Conservation (phyloP, 2,329 filamentous ascomycete species). For the Aaosphaeria arxii region DNA sequence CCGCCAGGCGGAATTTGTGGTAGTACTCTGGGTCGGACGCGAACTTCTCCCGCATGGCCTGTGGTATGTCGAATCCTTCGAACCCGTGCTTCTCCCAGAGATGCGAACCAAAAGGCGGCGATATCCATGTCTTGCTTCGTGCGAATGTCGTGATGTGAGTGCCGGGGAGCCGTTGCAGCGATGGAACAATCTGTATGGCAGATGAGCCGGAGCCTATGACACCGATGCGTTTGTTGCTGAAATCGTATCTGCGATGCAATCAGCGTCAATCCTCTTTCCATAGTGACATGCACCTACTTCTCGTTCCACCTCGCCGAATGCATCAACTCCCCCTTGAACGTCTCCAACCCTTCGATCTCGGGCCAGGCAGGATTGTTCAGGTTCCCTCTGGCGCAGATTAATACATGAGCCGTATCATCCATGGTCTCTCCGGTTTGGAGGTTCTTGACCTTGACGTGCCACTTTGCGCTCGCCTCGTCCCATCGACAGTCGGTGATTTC, state of each 20-base stretch:
- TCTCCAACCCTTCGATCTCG: slow-evolving; percentile 27
- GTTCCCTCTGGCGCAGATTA: slow-evolving; percentile 31
- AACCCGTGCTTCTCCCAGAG: slow-evolving; percentile 34
- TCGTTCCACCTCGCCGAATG: slow-evolving; percentile 36
- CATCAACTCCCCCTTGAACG: slow-evolving; percentile 33
- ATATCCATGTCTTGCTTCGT: slow-evolving; percentile 36
- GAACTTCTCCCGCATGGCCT: slow-evolving; percentile 22
- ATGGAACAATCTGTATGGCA: slow-evolving; percentile 41
- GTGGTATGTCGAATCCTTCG: slow-evolving; percentile 24
- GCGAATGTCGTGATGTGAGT: slow-evolving; percentile 31
- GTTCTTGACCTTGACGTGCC: slow-evolving; percentile 35
- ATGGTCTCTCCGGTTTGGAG: slow-evolving; percentile 23
- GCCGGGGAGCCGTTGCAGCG: slow-evolving; percentile 33
- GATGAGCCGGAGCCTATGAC: slow-evolving; percentile 36
- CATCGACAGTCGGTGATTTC: slow-evolving; percentile 32
- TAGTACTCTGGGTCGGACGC: slow-evolving; percentile 27
- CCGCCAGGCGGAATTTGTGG: slow-evolving; percentile 24
- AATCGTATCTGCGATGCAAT: slow-evolving; percentile 22
- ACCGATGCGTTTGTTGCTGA: slow-evolving; percentile 29
- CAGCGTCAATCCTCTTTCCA: background rate
- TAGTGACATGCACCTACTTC: slow-evolving; percentile 10
- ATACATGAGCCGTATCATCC: slow-evolving; percentile 24
- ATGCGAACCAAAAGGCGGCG: slow-evolving; percentile 27
- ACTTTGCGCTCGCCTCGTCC: slow-evolving; percentile 32
- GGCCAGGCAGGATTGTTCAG: slow-evolving; percentile 33